Base-by-base conservation (phyloP, 78 protist genomes). In the Chrysochromulina tobinii region DNA sequence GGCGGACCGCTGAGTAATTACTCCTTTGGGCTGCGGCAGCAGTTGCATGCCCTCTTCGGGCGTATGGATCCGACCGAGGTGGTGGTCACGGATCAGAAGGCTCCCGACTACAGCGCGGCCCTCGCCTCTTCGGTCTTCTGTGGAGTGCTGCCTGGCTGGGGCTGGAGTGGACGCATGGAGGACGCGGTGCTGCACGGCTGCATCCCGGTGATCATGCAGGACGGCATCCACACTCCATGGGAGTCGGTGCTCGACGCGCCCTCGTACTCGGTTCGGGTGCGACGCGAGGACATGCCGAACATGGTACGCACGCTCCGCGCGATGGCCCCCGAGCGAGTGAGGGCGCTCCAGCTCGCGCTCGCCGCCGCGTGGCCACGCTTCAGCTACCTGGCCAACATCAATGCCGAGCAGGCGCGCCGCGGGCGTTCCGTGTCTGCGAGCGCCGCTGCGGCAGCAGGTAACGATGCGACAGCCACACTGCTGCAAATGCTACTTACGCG, bases 121-220 rank as follows among this genome's bases (percentile, higher is more conserved):
- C 79, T 11, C 53, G 6, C 79, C 55, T 4, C 15, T 15, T n/a
- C 50, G 3, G 15, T 51, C 15, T n/a, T 69, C 14, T 69, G 50
- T 27, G 79, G 77, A 21, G 79, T 69, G 54, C 12, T 75, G 57
- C 83, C 83, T 3, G 83, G 83, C 51, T 75, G 83, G 83, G 83
- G 83, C 3, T 75, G 83, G 83, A 17, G 27, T 8, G 83, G 83
- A 0, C 83, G 83, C 15, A 17, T 75, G 27, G 83, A 75, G 21
- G 83, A 75, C 57, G 83, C 83, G 58, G 83, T 75, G 51, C 57
- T 75, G n/a, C 83, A 75, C 23, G 83, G 83, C n/a, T 75, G 83
- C 83, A 75, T 75, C 18, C 83, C 83, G 11, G 83, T 75, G 57
- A 23, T 75, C 14, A 1, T 75, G 51, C 83, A 75, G 57, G 83